Evolutionary conservation across 306 rosid species (phyloP).

Genomic region (Purshia tridentata): DNA sequence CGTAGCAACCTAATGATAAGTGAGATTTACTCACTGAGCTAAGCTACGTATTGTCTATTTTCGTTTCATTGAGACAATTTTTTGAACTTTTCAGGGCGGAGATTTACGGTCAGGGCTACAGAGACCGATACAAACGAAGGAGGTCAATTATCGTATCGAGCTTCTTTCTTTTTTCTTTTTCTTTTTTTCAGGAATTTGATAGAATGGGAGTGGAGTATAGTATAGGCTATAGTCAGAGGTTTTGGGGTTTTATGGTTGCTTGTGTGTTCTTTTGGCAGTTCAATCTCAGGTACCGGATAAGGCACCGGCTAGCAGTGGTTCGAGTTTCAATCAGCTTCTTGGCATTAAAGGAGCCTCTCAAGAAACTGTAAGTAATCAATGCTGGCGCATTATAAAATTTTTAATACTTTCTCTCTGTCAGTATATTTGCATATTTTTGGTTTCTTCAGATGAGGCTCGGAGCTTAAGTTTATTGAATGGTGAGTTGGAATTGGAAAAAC

Average conservation of each 20-base stretch:
- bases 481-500: not conserved
- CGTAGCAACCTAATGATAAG: not conserved
- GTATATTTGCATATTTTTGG: not conserved
- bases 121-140: conserved; percentile 69
- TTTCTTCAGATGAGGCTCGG: not conserved
- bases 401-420: not conserved
- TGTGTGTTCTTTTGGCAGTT: conserved; percentile 25
- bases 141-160: conserved; percentile 34
- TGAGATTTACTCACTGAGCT: not conserved
- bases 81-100: conserved; percentile 42
- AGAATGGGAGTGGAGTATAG: not conserved
- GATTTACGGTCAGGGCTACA: conserved; percentile 52
- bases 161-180: not conserved
- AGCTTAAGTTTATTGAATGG: not conserved
- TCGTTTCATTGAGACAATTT: not conserved
- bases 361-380: conserved; percentile 43
- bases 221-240: not conserved
- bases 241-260: not conserved
- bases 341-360: conserved; percentile 67
- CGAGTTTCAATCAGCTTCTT: conserved; percentile 63
- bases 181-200: not conserved
- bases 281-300: conserved; percentile 57
- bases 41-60: not conserved
- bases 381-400: not conserved
- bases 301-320: conserved; percentile 46